A percentile compares a stretch with the other conserved stretches of the same genome.
These are phyloP conservation scores for Stagonosporopsis rhizophila DNA, from an alignment of 2,329 filamentous ascomycete species.

Conservation along the genomic window DNA sequence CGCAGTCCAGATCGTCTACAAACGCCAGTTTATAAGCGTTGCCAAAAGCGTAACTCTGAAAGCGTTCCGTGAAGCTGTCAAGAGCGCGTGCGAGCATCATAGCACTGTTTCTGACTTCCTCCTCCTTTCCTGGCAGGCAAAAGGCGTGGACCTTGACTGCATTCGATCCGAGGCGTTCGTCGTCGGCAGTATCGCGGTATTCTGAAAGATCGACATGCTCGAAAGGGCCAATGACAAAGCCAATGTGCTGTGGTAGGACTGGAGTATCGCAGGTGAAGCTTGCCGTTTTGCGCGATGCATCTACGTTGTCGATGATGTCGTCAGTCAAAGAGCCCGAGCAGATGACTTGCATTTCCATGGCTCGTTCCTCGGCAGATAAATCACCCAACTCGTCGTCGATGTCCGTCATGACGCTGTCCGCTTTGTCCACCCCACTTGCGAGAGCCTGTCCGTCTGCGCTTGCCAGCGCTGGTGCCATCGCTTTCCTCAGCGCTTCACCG, in stretches of 20 bases:
- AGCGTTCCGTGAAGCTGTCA: conserved; percentile 89
- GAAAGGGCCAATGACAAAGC: conserved; percentile 93
- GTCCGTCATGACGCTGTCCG: conserved; percentile 44
- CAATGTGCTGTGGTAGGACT: conserved; percentile 85
- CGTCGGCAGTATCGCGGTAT: conserved; percentile 87
- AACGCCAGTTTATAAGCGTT: conserved; percentile 93
- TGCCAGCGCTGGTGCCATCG: conserved; percentile 33
- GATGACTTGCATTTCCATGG: conserved; percentile 86
- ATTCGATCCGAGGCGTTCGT: conserved; percentile 87
- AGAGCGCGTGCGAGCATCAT: conserved; percentile 82
- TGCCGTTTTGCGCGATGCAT: conserved; percentile 85
- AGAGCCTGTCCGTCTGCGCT: conserved; percentile 21
- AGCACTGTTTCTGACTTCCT: conserved; percentile 87
- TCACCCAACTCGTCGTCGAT: conserved; percentile 51
- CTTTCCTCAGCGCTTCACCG: conserved; percentile 70
- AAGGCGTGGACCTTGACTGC: conserved; percentile 90
- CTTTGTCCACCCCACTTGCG: conserved; percentile 35
- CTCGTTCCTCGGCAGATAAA: conserved; percentile 78
- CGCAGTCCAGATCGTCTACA: conserved; percentile 82
- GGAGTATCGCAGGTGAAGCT: conserved; percentile 74
- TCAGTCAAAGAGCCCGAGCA: conserved; percentile 90
- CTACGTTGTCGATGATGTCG: conserved; percentile 77
- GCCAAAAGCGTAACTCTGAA: conserved; percentile 84
- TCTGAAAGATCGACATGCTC: conserved; percentile 90
- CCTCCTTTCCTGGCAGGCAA: conserved; percentile 81